Evolutionary conservation across 2,329 filamentous ascomycete species (phyloP), one percentile per base, ranked within the genome.

Genomic region (Hirsutella rhossiliensis): DNA sequence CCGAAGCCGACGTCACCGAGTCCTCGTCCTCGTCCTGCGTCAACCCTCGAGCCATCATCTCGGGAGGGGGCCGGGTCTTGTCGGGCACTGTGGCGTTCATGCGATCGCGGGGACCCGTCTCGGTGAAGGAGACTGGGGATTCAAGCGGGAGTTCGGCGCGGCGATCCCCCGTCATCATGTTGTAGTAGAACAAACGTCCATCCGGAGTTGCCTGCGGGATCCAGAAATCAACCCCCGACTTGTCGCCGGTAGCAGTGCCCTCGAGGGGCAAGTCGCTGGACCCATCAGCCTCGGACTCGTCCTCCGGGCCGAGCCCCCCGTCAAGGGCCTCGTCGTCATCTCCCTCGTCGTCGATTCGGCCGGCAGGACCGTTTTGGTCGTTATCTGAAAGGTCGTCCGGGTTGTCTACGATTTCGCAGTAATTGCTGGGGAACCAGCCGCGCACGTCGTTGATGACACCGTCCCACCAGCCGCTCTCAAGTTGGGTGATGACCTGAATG

Each of bases 401-500:
- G 54, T 80, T 81, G 47, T 80, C 77, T 55, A 97, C 84, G 50
- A 92, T 80, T 52, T 87, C 82, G 68, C 92, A 97, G 68, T 98
- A 98, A 64, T 98, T 98, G 72, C 90, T 97, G 32, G 92, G 92
- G 63, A 98, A 98, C 92, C 92, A 98, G 61, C 92, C 92, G 60
- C 92, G 82, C 54, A 95, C 85, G 47, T 89, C 87, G 58, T 96
- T 92, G 62, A 98, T 95, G 45, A 98, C 87, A 41, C 92, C 92
- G 67, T 98, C 92, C 92, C 92, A 98, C 92, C 92, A 98, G 45
- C 92, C 92, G 57, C 89, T 97, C 64, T 98, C 92, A 45, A 97
- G 75, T 67, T 96, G 90, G 43, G 92, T 98, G 56, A 98, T 90
- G 55, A 98, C 92, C 67, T 97, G 90, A 56, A 98, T 98, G 53